Evolutionary conservation across 192 early-diverging fungal species (phyloP).

Genomic region (Coemansia furcata): DNA sequence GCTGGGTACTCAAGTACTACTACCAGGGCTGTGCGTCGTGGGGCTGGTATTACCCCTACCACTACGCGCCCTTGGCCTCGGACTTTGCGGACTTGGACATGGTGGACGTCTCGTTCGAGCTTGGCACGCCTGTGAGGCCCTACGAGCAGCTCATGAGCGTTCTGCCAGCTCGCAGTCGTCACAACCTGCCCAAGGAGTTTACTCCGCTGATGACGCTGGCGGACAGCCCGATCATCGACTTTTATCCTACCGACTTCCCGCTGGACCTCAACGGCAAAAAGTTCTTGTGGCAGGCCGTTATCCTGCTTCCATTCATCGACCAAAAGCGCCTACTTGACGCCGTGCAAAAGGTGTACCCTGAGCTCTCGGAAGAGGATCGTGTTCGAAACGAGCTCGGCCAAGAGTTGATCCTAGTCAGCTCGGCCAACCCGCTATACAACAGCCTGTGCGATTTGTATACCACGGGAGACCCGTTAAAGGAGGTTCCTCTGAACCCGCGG

Average conservation of each 20-base stretch:
- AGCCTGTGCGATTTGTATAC: conserved; percentile 48
- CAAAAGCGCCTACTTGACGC: conserved; percentile 74
- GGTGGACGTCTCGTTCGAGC: conserved; percentile 75
- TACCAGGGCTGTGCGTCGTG: conserved; percentile 92
- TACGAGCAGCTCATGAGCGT: conserved; percentile 99
- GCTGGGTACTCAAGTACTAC: conserved; percentile 97
- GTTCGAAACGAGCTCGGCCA: conserved; percentile 70
- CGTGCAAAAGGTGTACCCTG: conserved; percentile 61
- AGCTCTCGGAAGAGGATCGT: conserved; percentile 70
- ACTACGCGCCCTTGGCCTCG: conserved; percentile 87
- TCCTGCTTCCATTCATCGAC: conserved; percentile 94
- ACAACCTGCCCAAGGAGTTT: conserved; percentile 60
- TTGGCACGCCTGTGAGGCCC: conserved; percentile 81
- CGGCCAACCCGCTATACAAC: conserved; percentile 62
- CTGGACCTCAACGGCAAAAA: conserved; percentile 96
- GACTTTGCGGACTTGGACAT: conserved; percentile 78
- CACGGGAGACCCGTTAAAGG: conserved; percentile 17
- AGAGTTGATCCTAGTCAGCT: conserved; percentile 58
- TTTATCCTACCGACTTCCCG: conserved; percentile 90
- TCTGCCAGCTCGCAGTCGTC: conserved; percentile 72
- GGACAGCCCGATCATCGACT: conserved; percentile 88
- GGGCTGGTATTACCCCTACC: conserved; percentile 98
- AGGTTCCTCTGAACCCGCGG: conserved; percentile 53
- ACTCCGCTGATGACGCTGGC: conserved; percentile 77
- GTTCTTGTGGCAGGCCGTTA: conserved; percentile 91